Percentiles rank a stretch among this genome's conserved stretches.
Conservation (phyloP, 352 stramenopile genomes). For the Globisporangium solare region DNA sequence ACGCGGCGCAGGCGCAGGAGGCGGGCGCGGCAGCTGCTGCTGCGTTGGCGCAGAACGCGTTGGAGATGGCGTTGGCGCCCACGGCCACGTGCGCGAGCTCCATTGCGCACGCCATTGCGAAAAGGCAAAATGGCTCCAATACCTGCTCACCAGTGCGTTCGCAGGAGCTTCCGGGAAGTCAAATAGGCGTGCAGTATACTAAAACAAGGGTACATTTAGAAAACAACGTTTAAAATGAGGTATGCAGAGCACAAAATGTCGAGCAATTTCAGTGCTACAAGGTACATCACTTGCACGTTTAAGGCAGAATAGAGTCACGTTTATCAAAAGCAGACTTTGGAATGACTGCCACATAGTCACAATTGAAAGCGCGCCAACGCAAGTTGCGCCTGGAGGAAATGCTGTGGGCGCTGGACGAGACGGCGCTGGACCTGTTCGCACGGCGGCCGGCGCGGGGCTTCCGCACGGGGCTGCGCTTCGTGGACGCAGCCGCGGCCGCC, state of each 20-base stretch:
- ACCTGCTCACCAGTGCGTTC: constrained; percentile 4
- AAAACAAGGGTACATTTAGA: too few relatives aligned
- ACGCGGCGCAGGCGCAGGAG: constrained; percentile 12
- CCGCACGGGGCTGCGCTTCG: constrained; percentile 43
- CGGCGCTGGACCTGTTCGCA: constrained; percentile 69
- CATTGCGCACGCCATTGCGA: constrained; percentile 11
- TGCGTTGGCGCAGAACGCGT: constrained; percentile 33
- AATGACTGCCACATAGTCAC: background rate
- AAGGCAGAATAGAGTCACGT: too few relatives aligned
- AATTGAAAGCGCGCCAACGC: background rate
- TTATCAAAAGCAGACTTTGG: too few relatives aligned
- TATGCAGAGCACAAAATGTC: too few relatives aligned
- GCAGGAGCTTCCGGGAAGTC: background rate
- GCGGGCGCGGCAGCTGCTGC: background rate
- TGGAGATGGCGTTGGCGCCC: constrained; percentile 48
- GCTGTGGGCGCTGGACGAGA: constrained; percentile 52
- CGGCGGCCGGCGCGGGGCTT: constrained; percentile 46
- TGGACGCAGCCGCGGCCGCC: constrained; percentile 42
- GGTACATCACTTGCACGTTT: too few relatives aligned
- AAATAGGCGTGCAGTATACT: too few relatives aligned
- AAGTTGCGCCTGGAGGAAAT: background rate
- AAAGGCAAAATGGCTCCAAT: background rate
- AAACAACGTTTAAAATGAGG: too few relatives aligned
- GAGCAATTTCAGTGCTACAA: too few relatives aligned
- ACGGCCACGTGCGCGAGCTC: constrained; percentile 44